A percentile compares a stretch with the other conserved stretches of the same genome.
These are phyloP conservation scores for Eutrema salsugineum DNA, from an alignment of 441 rosid species.

Conservation along the genomic window DNA sequence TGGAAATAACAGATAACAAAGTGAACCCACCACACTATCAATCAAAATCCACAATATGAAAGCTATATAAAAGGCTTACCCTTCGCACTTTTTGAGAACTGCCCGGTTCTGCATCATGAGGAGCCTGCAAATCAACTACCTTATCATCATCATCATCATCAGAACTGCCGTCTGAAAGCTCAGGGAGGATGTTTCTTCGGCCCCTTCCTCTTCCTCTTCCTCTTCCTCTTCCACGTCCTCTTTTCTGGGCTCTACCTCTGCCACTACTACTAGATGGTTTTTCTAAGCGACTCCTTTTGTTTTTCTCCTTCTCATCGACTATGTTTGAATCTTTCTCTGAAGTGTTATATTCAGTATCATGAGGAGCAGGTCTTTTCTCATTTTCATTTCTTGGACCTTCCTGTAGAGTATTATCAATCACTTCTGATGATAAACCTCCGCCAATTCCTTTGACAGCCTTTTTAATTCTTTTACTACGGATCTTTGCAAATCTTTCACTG, in stretches of 20 bases:
- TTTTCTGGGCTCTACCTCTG: slow-evolving; percentile 33
- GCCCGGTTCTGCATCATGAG: slow-evolving; percentile 27
- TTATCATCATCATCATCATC: slow-evolving; percentile 36
- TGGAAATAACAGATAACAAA: slow-evolving; percentile 34
- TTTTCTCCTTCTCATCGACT: slow-evolving; percentile 32
- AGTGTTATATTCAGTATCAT: slow-evolving; percentile 33
- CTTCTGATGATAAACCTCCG: slow-evolving; percentile 42
- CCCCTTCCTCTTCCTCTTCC: slow-evolving; percentile 45
- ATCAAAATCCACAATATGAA: neutral
- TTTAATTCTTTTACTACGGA: slow-evolving; percentile 87
- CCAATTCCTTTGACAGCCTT: slow-evolving; percentile 91
- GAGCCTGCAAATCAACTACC: slow-evolving; percentile 32
- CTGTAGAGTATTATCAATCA: slow-evolving; percentile 40
- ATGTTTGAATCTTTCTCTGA: slow-evolving; percentile 33
- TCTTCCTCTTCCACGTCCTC: slow-evolving; percentile 19
- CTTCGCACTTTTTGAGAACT: slow-evolving; percentile 46
- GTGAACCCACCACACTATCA: neutral
- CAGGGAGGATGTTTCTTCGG: slow-evolving; percentile 31
- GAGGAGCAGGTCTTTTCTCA: slow-evolving; percentile 32
- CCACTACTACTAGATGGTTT: slow-evolving; percentile 42
- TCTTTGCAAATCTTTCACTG: slow-evolving; percentile 94
- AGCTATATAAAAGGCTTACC: slow-evolving; percentile 41
- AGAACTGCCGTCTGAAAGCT: slow-evolving; percentile 47
- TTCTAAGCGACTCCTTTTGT: slow-evolving; percentile 23
- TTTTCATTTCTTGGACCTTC: slow-evolving; percentile 42